Percentiles rank a stretch among this genome's conserved stretches.
Conservation (phyloP, 148 eudicot genomes). For the Mesembryanthemum crystallinum region DNA sequence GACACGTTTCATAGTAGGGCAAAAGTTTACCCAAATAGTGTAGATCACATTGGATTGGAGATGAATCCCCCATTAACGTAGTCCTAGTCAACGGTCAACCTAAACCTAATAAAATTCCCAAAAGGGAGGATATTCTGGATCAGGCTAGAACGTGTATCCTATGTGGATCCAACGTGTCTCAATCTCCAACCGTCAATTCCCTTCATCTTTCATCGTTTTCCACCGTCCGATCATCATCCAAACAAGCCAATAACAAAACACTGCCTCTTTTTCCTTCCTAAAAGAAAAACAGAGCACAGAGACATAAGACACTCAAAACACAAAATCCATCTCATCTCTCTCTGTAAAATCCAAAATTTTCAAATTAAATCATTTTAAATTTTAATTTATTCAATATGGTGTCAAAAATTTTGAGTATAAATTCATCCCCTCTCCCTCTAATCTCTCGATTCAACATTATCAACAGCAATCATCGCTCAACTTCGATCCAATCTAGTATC, state of each 20-base stretch:
- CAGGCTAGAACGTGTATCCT: neutral
- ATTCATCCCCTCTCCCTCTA: slow-evolving; percentile 20
- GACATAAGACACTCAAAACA: neutral
- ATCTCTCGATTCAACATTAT: slow-evolving; percentile 8
- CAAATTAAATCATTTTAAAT: neutral
- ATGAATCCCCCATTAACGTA: too few relatives aligned
- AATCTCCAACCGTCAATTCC: slow-evolving; percentile 15
- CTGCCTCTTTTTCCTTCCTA: neutral
- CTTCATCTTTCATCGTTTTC: neutral
- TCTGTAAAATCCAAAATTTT: neutral
- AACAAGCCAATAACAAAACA: slow-evolving; percentile 3
- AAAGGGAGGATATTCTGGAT: slow-evolving; percentile 12
- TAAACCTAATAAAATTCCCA: neutral
- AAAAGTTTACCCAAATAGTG: too few relatives aligned
- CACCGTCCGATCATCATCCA: slow-evolving; percentile 23
- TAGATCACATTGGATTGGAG: too few relatives aligned
- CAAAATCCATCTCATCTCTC: neutral
- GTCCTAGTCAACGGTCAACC: neutral
- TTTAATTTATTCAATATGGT: slow-evolving; percentile 12
- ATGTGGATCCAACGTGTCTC: slow-evolving; percentile 39
- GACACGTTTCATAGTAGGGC: too few relatives aligned
- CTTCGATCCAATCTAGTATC: neutral
- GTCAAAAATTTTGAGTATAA: slow-evolving; percentile 26
- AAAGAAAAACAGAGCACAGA: neutral
- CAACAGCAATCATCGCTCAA: neutral